phyloP scores from a whole-genome alignment of 164 flowering plant genomes.

The Liquidambar formosana region DNA sequence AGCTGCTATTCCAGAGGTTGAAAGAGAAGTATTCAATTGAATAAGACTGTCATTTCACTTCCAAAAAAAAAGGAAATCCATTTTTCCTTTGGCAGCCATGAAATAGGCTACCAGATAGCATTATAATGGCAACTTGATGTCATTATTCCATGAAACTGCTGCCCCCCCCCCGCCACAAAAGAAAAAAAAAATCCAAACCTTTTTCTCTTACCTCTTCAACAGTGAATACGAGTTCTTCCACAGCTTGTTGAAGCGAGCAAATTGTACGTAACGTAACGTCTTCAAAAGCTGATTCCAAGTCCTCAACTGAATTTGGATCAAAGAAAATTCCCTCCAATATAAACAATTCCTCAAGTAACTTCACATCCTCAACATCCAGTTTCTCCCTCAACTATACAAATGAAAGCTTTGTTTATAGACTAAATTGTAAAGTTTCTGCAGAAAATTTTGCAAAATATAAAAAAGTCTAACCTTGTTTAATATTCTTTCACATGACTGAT shows the following conservation, averaged over 20 bases:
- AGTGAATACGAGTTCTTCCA: slow-evolving; percentile 43
- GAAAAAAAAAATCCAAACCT: too few relatives aligned
- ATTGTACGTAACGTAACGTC: slow-evolving; percentile 47
- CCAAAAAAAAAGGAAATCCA: neutral
- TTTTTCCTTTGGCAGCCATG: neutral
- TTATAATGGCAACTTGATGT: neutral
- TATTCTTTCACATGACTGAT: slow-evolving; percentile 50
- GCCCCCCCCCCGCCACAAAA: too few relatives aligned
- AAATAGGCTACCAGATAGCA: neutral
- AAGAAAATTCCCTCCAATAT: slow-evolving; percentile 53
- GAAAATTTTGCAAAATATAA: too few relatives aligned
- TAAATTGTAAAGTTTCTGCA: neutral
- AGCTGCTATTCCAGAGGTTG: neutral
- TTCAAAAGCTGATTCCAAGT: slow-evolving; percentile 43
- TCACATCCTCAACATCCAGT: slow-evolving; percentile 52
- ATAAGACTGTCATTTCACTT: neutral
- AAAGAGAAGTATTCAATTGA: neutral
- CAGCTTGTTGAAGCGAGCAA: slow-evolving; percentile 42
- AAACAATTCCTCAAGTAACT: slow-evolving; percentile 63
- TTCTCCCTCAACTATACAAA: slow-evolving; percentile 50
- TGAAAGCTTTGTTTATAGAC: neutral
- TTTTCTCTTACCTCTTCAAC: slow-evolving; percentile 49
- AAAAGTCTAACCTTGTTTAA: slow-evolving; percentile 43
- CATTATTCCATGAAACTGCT: neutral
- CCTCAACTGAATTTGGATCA: slow-evolving; percentile 43